Evolutionary conservation across 306 rosid genomes (phyloP), one percentile per base, ranked within the genome.

Genomic region (Quercus suber): DNA sequence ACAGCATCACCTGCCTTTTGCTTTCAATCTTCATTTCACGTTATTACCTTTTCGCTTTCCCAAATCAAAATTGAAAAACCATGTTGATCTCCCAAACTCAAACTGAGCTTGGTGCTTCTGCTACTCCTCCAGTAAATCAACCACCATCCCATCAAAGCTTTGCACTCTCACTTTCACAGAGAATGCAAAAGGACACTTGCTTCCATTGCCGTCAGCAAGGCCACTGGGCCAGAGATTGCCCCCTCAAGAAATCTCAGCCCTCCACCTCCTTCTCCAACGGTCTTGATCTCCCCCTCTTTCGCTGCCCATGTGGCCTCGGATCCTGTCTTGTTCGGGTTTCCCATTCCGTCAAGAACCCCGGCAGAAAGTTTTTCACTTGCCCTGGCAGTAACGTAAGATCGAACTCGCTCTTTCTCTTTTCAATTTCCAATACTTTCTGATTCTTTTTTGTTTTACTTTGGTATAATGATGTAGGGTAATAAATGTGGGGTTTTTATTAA

Each of bases 301-400:
- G 12, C 28, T 87, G 93, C 77, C 82, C 73, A 15, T 74, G 87
- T 17, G 88, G 87, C 13, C 77, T 83, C 6, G 89, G 84, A n/a
- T 0, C 33, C 11, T 89, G 89, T 56, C 19, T 10, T 12, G 60
- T 77, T 4, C 79, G n/a, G 72, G 21, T 8, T 19, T 17, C 84
- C 33, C 5, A 0, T 0, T 45, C 6, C 37, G 27, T 1, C 1
- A 55, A 4, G 6, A 89, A 86, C 75, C 5, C 5, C 2, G 80
- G 49, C 5, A 80, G 72, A 23, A 3, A 18, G 14, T 89, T 30
- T 69, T 73, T 52, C 23, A 4, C 74, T 11, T 80, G 83, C 78
- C 53, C 21, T 43, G 5, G 2, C 53, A 21, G 1, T 21, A 28
- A n/a, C 9, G 69, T 71, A 19, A 41, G 52, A 28, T 5, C 21